Base-by-base conservation (phyloP, 345 rosid species). In the Boechera retrofracta region DNA sequence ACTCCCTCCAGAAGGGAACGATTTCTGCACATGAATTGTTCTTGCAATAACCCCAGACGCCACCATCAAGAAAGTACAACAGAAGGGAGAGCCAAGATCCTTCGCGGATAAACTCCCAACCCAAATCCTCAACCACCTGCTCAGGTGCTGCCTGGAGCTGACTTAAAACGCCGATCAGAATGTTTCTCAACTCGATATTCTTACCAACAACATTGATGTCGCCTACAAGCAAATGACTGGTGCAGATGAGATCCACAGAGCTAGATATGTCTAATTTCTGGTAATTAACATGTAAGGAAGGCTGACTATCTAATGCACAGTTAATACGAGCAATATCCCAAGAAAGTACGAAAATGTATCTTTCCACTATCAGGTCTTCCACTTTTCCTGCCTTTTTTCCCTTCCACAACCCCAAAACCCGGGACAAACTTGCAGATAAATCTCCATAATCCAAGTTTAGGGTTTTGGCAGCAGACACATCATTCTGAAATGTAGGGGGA, bases 291-390 rank as follows among this genome's bases (percentile, higher is more conserved):
- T 76, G 65, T 61, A 73, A 54, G 42, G 83, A 79, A 73, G 84
- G 77, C 67, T 73, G 87, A 78, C 61, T 41, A 53, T 84, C 86
- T 44, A 73, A 60, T 41, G 80, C 51, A 41, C 74, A 69, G 49
- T 80, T 75, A 73, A 77, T 69, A 29, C 75, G 69, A 64, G 93
- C 84, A 72, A 91, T 77, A 84, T 95, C 99, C 84, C 89, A 87
- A 82, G 96, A 89, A 78, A 95, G 96, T 21, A 82, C 59, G 80
- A 89, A 95, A 57, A 91, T 53, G 79, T 95, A 95, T 83, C 99
- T 88, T 86, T 95, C 99, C 77, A 91, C 82, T 44, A 95, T 79
- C 73, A 92, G 85, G 75, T 92, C 99, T 87, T 88, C 98, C 79
- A 87, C 82, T 38, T 79, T 77, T 64, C 64, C 77, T 66, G 98